Base-by-base conservation (phyloP, 2,329 filamentous ascomycete species). In the Penicillium sp. region DNA sequence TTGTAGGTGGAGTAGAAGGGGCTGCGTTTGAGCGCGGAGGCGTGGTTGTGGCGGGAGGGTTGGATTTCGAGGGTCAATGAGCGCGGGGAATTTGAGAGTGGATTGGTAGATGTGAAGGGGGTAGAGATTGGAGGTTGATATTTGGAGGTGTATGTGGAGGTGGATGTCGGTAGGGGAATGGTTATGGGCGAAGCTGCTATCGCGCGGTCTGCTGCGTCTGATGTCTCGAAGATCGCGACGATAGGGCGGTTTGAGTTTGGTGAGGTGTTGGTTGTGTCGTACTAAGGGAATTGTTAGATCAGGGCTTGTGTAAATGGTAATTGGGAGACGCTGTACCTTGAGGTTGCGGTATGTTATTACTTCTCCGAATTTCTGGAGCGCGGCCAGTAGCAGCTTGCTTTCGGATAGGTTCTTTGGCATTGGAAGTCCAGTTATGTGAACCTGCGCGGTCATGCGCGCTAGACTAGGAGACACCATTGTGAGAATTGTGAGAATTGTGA, bases 351-450 rank as follows among this genome's bases (percentile, higher is more conserved):
- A 78, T 25, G 70, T 71, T 10, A 68, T 63, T 8, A 78, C 74
- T 61, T 77, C 75, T 21, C 76, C 76, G 63, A 74, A 77, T 64
- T 74, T 73, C 59, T 77, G 75, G 19, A 78, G 64, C 7, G 72
- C 70, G 41, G 67, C 61, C 21, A 77, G 68, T 27, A 78, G 61
- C 19, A 67, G 64, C 58, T 67, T 69, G 59, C 72, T 74, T 55
- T 77, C 73, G 21, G 63, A 51, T 7, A 77, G 55, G 33, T 61
- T 71, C 25, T 62, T 66, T 15, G 72, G 68, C 5, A 62, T 47
- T 0, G 73, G 73, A 9, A 49, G 49, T 47, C 70, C 67, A 25
- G 58, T 65, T 31, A 77, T 70, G 63, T 71, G 66, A 10, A 77
- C 67, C 41, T 67, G 63, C 4, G 60, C 55, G 17, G 62, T 55